Evolutionary conservation across 805 yeast species (phyloP), one percentile per base, ranked within the genome.

Genomic region (Candida boleticola): DNA sequence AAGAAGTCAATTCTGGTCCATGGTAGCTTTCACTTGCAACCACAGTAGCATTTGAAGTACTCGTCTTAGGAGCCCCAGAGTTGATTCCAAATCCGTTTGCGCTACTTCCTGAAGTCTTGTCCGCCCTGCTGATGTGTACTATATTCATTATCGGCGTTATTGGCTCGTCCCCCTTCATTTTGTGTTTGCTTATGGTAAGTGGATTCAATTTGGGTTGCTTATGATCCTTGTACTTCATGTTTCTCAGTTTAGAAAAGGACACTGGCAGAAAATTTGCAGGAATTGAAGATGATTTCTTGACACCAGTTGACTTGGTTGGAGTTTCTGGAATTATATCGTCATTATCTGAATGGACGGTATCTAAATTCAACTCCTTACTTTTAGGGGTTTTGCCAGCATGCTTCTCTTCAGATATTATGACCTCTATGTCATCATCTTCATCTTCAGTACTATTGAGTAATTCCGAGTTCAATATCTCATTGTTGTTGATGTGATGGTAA

Each of bases 291-390:
- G 63, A 58, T 40, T 58, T 60, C 42, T 53, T 56, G 16, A 61
- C 63, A 11, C 17, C 31, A 4, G 41, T 16, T 29, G 58, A 47
- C 42, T 64, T 66, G 3, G 73, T 67, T 1, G 73, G 73, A 1
- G 74, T 68, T 44, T 66, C 71, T 0, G 69, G 67, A 3, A 58
- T 47, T 7, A 38, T 16, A 21, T n/a, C 50, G 36, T 10, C 42
- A 29, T 42, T 44, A 13, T 41, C 42, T n/a, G 33, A 29, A 41
- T 45, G 45, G 30, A 57, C 58, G 16, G 54, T 39, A 11, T 55
- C 60, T 3, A 54, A 43, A 11, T 47, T 49, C 17, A 29, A 14
- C 9, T 39, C 30, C 14, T 30, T 22, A n/a, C n/a, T n/a, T n/a
- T n/a, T n/a, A n/a, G n/a, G n/a, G n/a, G n/a, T n/a, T n/a, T n/a